Evolutionary conservation across 2,329 filamentous ascomycete genomes (phyloP).

Genomic region (Penicillium sp.): DNA sequence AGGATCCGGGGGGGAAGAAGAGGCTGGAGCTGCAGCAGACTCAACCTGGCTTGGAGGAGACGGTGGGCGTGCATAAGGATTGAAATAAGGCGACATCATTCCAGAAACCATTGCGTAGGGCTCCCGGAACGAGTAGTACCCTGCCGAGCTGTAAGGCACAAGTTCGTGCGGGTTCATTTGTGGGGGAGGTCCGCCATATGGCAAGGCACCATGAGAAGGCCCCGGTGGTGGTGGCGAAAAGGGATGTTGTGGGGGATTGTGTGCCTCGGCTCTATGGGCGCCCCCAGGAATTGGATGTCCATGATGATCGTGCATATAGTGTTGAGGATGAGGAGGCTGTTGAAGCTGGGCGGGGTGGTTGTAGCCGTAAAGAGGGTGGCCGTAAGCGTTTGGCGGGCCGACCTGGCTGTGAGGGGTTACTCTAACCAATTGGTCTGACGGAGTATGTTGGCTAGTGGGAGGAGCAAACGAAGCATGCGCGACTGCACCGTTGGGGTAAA

Average conservation of each 20-base stretch:
- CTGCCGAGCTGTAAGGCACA: constrained; percentile 41
- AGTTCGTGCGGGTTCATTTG: constrained; percentile 44
- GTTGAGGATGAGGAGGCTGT: constrained; percentile 32
- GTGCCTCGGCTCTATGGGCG: constrained; percentile 35
- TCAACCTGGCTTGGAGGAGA: constrained; percentile 37
- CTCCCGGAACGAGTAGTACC: constrained; percentile 42
- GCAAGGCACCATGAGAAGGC: constrained; percentile 34
- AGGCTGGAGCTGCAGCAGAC: constrained; percentile 38
- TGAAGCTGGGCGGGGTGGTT: constrained; percentile 27
- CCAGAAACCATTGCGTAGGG: constrained; percentile 40
- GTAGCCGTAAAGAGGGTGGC: constrained; percentile 36
- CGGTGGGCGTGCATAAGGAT: constrained; percentile 40
- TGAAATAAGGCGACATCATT: constrained; percentile 44
- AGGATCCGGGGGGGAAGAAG: constrained; percentile 4
- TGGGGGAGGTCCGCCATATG: constrained; percentile 30
- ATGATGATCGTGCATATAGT: constrained; percentile 36
- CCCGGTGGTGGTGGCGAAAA: constrained; percentile 30
- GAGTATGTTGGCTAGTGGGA: constrained; percentile 30
- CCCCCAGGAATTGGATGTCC: constrained; percentile 27
- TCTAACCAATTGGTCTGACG: constrained; percentile 41
- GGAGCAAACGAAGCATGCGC: constrained; percentile 34
- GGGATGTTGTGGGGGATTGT: constrained; percentile 37
- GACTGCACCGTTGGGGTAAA: constrained; percentile 36
- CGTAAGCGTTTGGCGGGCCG: constrained; percentile 33
- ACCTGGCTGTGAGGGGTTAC: constrained; percentile 32